Evolutionary conservation across 1,284 basidiomycete species (phyloP), one percentile per base, ranked within the genome.

Genomic region (Pseudozyma sp.): DNA sequence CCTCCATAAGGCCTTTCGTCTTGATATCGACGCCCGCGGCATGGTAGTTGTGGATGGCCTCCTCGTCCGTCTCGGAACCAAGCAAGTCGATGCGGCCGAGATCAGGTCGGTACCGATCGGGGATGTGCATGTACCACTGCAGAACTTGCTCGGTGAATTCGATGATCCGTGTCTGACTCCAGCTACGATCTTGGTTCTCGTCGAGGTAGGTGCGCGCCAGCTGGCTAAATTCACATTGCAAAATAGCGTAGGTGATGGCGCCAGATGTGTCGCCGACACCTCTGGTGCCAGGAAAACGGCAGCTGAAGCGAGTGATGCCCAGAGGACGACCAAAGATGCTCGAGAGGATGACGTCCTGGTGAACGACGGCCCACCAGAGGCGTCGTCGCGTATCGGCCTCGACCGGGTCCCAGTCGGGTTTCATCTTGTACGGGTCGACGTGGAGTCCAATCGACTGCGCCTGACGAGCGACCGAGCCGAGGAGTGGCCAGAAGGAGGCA

Each of bases 281-380:
- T 5, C 35, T 33, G 10, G 44, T 24, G 34, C 51, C 65, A 0
- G 64, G 73, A 35, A 66, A 75, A 5, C 55, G 62, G 37, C 59
- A 71, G 49, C 51, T 68, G 57, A 63, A 68, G 7, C 56, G 61
- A 13, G 63, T 64, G 48, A 75, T 64, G 13, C 68, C 72, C 10
- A 75, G 54, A 4, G 72, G 72, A 11, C 72, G 63, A n/a, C 72
- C 63, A 55, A 70, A 75, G 50, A 75, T 70, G 40, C 59, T 46
- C 7, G 68, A 70, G 11, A 75, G 64, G 48, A 69, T 66, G 35
- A 62, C 67, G 39, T 75, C 72, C 35, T 70, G 72, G 33, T 69
- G 67, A 11, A 75, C 72, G 4, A 68, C 63, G 9, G 72, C 68
- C 72, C 72, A 74, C 72, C 72, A 75, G 29, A 75, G 64, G 5